phyloP scores from a whole-genome alignment of 768 basidiomycete species.

The Lentinus tigrinus region DNA sequence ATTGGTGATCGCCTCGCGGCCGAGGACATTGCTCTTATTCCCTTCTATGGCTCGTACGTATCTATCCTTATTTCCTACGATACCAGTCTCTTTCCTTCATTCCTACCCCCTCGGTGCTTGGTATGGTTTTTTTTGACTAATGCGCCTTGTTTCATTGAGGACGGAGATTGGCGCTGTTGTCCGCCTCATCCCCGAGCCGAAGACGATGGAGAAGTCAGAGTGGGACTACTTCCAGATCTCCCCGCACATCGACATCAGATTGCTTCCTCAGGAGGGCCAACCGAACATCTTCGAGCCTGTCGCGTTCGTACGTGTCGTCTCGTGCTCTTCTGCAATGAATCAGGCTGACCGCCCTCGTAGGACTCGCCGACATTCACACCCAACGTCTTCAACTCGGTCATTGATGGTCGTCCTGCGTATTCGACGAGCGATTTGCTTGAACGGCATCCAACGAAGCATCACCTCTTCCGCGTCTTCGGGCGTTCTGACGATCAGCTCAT shows the following conservation, averaged over 20 bases:
- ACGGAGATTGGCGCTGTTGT: conserved; percentile 17
- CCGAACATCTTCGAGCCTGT: conserved; percentile 19
- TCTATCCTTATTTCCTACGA: neutral
- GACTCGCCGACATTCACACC: conserved; percentile 15
- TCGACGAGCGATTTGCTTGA: conserved; percentile 41
- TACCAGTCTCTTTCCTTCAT: no score
- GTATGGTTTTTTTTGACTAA: neutral
- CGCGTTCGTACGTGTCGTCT: conserved; percentile 12
- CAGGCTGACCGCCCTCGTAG: neutral
- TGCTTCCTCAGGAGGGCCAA: conserved; percentile 14
- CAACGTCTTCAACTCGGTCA: conserved; percentile 17
- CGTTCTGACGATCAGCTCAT: conserved; percentile 48
- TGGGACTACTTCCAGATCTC: conserved; percentile 27
- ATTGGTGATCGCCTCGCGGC: conserved; percentile 14
- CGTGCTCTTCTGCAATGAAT: no score
- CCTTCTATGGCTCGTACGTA: conserved; percentile 16
- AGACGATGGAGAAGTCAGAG: conserved; percentile 13
- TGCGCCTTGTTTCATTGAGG: neutral
- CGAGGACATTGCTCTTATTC: conserved; percentile 13
- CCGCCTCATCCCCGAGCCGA: conserved; percentile 11
- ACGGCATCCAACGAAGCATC: conserved; percentile 39
- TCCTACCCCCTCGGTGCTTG: no score
- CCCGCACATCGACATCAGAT: conserved; percentile 15
- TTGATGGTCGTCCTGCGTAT: conserved; percentile 34
- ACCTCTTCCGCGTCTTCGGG: conserved; percentile 40